Conservation (phyloP, 2,329 filamentous ascomycete genomes). For the Colletotrichum graminicola region DNA sequence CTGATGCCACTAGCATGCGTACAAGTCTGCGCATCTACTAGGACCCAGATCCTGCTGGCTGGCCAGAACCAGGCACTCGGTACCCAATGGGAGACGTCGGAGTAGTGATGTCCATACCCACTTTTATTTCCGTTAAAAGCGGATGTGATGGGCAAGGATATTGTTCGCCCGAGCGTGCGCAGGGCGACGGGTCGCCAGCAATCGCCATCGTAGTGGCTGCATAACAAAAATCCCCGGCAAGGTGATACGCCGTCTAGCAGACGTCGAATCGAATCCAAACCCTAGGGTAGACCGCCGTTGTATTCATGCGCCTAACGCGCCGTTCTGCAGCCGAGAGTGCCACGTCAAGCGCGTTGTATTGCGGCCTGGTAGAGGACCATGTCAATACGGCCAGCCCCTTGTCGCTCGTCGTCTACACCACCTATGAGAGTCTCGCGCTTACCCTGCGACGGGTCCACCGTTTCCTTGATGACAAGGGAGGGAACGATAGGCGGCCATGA, state of each 20-base stretch:
- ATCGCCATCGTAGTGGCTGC: slow-evolving; percentile 19
- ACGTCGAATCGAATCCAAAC: slow-evolving; percentile 1
- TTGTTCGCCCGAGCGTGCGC: slow-evolving; percentile 7
- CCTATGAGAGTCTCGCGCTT: not conserved
- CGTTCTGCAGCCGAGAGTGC: not conserved
- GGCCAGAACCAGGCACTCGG: slow-evolving; percentile 21
- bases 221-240: slow-evolving; percentile 30
- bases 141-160: slow-evolving; percentile 14
- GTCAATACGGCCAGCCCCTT: not conserved
- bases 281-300: not conserved
- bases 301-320: not conserved
- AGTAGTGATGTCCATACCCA: not conserved
- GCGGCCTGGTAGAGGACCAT: not conserved
- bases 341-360: not conserved
- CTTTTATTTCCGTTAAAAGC: slow-evolving; percentile 22
- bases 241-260: slow-evolving; percentile 23
- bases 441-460: not conserved
- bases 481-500: not conserved
- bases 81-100: slow-evolving; percentile 14
- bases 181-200: slow-evolving; percentile 3
- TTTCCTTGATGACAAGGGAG: not conserved
- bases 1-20: not conserved
- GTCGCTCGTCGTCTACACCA: slow-evolving; percentile 1
- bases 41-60: slow-evolving; percentile 13
- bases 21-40: slow-evolving; percentile 21